These are phyloP conservation scores for Colletotrichum salicis DNA, from an alignment of 2,329 filamentous ascomycete genomes.

Conservation along the genomic window DNA sequence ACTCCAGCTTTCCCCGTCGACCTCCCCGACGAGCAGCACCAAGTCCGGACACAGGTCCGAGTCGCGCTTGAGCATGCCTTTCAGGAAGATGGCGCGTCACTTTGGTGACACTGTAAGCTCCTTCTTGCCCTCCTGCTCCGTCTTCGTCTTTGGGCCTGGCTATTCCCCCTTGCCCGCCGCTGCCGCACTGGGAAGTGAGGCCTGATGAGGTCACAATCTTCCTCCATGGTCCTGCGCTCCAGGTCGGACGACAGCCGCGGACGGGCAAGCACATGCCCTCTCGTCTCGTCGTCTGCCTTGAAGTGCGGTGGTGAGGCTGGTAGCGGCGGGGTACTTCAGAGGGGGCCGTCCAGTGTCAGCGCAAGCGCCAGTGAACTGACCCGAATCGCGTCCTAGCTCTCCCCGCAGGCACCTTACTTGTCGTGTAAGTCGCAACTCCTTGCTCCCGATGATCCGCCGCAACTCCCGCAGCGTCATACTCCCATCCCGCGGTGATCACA, in stretches of 20 bases:
- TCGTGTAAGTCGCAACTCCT: conserved; percentile 53
- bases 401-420: conserved; percentile 54
- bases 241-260: conserved; percentile 9
- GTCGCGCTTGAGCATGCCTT: conserved; percentile 41
- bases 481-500: too few relatives aligned
- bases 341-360: conserved; percentile 18
- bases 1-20: conserved; percentile 1
- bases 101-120: conserved; percentile 58
- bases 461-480: background rate
- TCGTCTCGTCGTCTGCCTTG: background rate
- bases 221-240: background rate
- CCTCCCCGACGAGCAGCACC: conserved; percentile 7
- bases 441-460: background rate
- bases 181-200: background rate
- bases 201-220: background rate
- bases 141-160: conserved; percentile 7
- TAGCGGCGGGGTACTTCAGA: conserved; percentile 10
- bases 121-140: conserved; percentile 26
- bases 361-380: conserved; percentile 34
- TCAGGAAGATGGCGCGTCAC: conserved; percentile 55
- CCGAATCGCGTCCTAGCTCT: conserved; percentile 40
- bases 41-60: conserved; percentile 33
- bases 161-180: background rate
- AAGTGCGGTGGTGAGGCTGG: background rate
- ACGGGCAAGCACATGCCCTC: background rate